Percentiles rank a stretch among this genome's conserved stretches.
phyloP scores from a whole-genome alignment of 108 stramenopile species.

The Nitzschia palea region DNA sequence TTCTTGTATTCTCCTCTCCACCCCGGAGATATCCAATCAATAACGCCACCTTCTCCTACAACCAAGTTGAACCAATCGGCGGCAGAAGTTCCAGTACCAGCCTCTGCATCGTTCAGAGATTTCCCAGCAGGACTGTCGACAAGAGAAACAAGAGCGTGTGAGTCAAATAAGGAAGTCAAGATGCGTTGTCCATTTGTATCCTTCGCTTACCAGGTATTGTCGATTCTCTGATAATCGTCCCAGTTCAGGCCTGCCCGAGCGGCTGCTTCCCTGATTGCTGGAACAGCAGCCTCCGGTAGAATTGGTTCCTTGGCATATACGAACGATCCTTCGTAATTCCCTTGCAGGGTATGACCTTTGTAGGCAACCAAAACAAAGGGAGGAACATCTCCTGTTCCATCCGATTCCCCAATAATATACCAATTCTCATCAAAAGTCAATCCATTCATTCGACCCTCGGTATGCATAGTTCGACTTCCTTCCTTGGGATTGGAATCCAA shows the following conservation, averaged over 20 bases:
- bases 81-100: slow-evolving; percentile 81
- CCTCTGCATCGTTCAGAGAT: slow-evolving; percentile 65
- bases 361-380: slow-evolving; percentile 90
- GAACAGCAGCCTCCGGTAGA: slow-evolving; percentile 69
- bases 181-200: background rate
- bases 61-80: slow-evolving; percentile 85
- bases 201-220: slow-evolving; percentile 63
- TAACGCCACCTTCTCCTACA: slow-evolving; percentile 81
- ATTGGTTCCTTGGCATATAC: slow-evolving; percentile 84
- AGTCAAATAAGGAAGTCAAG: background rate
- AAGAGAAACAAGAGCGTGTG: background rate
- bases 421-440: slow-evolving; percentile 92
- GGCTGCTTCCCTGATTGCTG: slow-evolving; percentile 79
- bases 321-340: slow-evolving; percentile 95
- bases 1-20: slow-evolving; percentile 87
- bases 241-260: slow-evolving; percentile 77
- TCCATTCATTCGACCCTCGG: slow-evolving; percentile 93
- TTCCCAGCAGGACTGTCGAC: slow-evolving; percentile 38
- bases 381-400: slow-evolving; percentile 69
- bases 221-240: slow-evolving; percentile 67
- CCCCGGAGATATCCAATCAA: slow-evolving; percentile 87
- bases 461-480: slow-evolving; percentile 72
- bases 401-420: slow-evolving; percentile 85
- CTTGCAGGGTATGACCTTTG: slow-evolving; percentile 94
- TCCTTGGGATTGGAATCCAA: slow-evolving; percentile 28